Percentiles rank a stretch among this genome's conserved stretches.
phyloP scores from a whole-genome alignment of 306 rosid species.

The Benincasa hispida region DNA sequence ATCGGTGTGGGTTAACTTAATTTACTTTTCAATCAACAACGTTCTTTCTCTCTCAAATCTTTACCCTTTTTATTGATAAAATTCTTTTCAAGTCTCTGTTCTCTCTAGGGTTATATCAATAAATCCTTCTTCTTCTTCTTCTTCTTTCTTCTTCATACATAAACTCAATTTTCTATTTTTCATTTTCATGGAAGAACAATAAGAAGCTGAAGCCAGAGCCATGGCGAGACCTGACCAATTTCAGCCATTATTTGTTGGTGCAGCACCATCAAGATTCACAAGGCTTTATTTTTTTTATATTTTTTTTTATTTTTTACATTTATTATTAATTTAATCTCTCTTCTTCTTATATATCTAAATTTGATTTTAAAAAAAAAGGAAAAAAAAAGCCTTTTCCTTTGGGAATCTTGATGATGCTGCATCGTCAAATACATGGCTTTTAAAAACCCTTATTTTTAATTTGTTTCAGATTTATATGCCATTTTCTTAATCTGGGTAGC shows the following conservation, averaged over 20 bases:
- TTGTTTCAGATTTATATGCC: not conserved
- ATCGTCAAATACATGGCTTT: constrained; percentile 49
- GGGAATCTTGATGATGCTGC: constrained; percentile 99
- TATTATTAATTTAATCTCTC: not conserved
- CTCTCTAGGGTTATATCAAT: not conserved
- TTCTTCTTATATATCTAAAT: not conserved
- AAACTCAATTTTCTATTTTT: not conserved
- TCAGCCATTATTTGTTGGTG: constrained; percentile 3
- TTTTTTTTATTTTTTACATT: not conserved
- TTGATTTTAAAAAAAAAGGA: not conserved
- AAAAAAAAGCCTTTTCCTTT: not conserved
- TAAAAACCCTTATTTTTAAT: not conserved
- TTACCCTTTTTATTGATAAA: not conserved
- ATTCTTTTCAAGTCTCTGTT: not conserved
- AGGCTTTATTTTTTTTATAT: no score
- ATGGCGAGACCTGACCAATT: not conserved
- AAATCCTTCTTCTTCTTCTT: no score
- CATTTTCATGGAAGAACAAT: not conserved
- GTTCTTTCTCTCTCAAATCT: no score
- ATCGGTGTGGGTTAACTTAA: no score
- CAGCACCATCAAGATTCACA: constrained; percentile 11
- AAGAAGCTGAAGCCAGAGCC: not conserved
- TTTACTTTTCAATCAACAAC: no score
- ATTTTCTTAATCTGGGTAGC: not conserved
- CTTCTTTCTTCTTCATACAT: not conserved